Base-by-base conservation (phyloP, 2,329 filamentous ascomycete species). In the Sclerotinia subarctica region DNA sequence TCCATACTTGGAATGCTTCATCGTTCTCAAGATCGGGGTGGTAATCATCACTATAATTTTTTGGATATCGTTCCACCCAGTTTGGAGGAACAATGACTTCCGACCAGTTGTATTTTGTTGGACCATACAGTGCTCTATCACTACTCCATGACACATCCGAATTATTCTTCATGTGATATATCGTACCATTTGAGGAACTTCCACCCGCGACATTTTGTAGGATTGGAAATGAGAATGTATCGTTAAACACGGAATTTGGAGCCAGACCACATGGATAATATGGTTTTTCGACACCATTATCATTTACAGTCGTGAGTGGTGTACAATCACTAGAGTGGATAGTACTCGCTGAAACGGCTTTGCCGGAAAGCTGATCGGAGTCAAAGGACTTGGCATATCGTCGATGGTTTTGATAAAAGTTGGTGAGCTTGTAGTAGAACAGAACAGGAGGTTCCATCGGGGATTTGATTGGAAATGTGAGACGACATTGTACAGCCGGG, bases 351-450 rank as follows among this genome's bases (percentile, higher is more conserved):
- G 82, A 82, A 24, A 91, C 85, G 15, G 83, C 84, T 7, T 88
- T 82, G 57, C 94, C 95, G 72, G 90, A 91, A 65, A 99, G 83
- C 79, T 99, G 95, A 64, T 91, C 84, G 68, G 89, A 85, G 76
- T 94, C 90, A 75, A 96, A 90, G 1, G 92, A 96, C 77, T 93
- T 91, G 70, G 97, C 95, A 74, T 99, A 99, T 79, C 94, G 90
- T 72, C 95, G 90, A 78, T 99, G 95, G 78, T 99, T 99, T 80
- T 99, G 95, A 82, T 98, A 98, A 82, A 99, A 99, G 81, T 98
- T 97, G 68, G 93, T 94, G 71, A 99, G 88, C 73, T 91, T 90
- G 80, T 99, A 99, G 82, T 97, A 99, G 79, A 98, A 88, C 70
- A 94, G 86, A 15, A 99, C 91, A 0, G 94, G 93, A 1, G 93